Evolutionary conservation across 139 green algal genomes (phyloP), one percentile per base, ranked within the genome.

Genomic region (Coelastrella sp.): DNA sequence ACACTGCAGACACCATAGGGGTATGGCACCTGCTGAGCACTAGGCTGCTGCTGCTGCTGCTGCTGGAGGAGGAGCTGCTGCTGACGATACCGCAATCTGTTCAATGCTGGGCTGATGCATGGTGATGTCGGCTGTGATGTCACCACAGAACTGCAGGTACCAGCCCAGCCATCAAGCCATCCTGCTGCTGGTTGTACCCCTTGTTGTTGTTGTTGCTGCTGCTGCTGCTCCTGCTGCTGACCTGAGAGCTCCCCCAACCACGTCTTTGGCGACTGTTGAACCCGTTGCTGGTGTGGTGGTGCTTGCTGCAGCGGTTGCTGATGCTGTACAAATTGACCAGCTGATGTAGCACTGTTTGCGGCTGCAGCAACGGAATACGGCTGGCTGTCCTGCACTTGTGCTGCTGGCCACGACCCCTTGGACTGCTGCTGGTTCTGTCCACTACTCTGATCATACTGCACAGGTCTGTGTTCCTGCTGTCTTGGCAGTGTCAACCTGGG

Each of bases 391-490:
- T n/a, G n/a, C n/a, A n/a, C n/a, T n/a, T n/a, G n/a, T n/a, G n/a
- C n/a, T n/a, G n/a, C n/a, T n/a, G n/a, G n/a, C n/a, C n/a, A n/a
- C n/a, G n/a, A n/a, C n/a, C n/a, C n/a, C n/a, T n/a, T n/a, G n/a
- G n/a, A n/a, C n/a, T n/a, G n/a, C n/a, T n/a, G n/a, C n/a, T n/a
- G n/a, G n/a, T n/a, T n/a, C n/a, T n/a, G n/a, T n/a, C n/a, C n/a
- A n/a, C n/a, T n/a, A n/a, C n/a, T n/a, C n/a, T n/a, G n/a, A n/a
- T n/a, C n/a, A n/a, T n/a, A n/a, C n/a, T n/a, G n/a, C n/a, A n/a
- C n/a, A n/a, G n/a, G n/a, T n/a, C n/a, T n/a, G n/a, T 32, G 57
- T 66, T 19, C 57, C 62, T 71, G 66, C 66, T 50, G 11, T 74
- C 17, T 15, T 27, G 30, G 66, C 66, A 51, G 66, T n/a, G n/a